Evolutionary conservation across 2,329 filamentous ascomycete species (phyloP).

Genomic region (Apiospora hydei): DNA sequence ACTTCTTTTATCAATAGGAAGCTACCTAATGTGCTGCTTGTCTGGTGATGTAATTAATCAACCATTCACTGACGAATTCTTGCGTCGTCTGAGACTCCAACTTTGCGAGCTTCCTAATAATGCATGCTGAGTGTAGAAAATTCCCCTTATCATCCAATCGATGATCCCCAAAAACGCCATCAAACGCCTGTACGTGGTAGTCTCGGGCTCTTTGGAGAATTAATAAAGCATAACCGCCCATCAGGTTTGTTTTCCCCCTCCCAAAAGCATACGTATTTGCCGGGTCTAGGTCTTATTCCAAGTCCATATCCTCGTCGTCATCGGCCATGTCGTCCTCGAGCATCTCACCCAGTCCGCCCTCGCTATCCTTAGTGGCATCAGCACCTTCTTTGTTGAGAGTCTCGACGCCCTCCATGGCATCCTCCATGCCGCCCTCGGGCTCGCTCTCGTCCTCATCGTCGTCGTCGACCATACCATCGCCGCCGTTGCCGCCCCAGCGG

Average conservation of each 20-base stretch:
- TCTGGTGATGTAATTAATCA: not conserved
- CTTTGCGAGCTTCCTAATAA: not conserved
- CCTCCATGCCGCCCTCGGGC: conserved; percentile 59
- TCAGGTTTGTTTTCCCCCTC: not conserved
- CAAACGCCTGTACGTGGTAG: conserved; percentile 14
- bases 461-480: conserved; percentile 51
- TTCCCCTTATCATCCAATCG: not conserved
- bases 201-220: not conserved
- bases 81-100: not conserved
- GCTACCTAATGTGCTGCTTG: conserved; percentile 1
- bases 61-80: not conserved
- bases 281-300: conserved; percentile 35
- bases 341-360: conserved; percentile 61
- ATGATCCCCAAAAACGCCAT: conserved; percentile 16
- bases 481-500: conserved; percentile 55
- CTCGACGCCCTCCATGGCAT: conserved; percentile 59
- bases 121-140: not conserved
- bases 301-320: conserved; percentile 62
- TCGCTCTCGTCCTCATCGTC: conserved; percentile 45
- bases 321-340: conserved; percentile 62
- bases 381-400: conserved; percentile 45
- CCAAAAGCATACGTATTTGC: not conserved
- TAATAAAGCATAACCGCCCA: conserved; percentile 4
- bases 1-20: not conserved
- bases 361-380: conserved; percentile 54